A percentile compares a stretch with the other conserved stretches of the same genome.
Conservation (phyloP, 805 yeast genomes). For the Pichia heedii region DNA sequence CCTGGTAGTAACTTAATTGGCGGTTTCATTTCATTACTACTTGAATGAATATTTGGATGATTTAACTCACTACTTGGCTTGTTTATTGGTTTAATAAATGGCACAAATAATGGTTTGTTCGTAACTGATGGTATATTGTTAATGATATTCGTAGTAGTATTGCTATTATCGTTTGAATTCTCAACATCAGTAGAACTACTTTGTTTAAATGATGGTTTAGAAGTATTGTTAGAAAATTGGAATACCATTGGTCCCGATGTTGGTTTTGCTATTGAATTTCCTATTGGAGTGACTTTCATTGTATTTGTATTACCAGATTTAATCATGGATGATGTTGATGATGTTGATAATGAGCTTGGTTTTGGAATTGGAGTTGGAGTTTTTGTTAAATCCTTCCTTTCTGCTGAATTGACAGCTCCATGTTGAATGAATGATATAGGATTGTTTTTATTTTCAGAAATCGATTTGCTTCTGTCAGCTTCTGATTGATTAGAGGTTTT, state of each 20-base stretch:
- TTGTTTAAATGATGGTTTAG: slow-evolving; percentile 6
- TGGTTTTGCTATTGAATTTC: not conserved
- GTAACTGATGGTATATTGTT: slow-evolving; percentile 3
- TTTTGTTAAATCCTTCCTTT: too few relatives aligned
- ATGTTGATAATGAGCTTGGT: not conserved
- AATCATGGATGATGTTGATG: not conserved
- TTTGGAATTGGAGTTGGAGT: too few relatives aligned
- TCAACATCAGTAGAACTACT: too few relatives aligned
- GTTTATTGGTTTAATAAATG: slow-evolving; percentile 4
- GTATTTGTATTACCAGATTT: too few relatives aligned
- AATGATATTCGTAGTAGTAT: not conserved
- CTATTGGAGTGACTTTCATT: not conserved
- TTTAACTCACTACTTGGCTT: not conserved
- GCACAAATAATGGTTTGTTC: slow-evolving; percentile 7
- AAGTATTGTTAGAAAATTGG: slow-evolving; percentile 7
- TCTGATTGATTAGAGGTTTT: too few relatives aligned
- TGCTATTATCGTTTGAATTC: too few relatives aligned
- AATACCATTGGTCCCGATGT: slow-evolving; percentile 3
- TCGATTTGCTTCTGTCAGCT: too few relatives aligned
- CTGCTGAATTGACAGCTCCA: not conserved
- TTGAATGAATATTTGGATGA: not conserved
- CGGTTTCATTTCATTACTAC: not conserved
- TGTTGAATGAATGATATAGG: not conserved
- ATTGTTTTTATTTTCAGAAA: too few relatives aligned
- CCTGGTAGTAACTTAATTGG: slow-evolving; percentile 2